Base-by-base conservation (phyloP, 495 filamentous ascomycete genomes). In the Pyrenula aspistea region DNA sequence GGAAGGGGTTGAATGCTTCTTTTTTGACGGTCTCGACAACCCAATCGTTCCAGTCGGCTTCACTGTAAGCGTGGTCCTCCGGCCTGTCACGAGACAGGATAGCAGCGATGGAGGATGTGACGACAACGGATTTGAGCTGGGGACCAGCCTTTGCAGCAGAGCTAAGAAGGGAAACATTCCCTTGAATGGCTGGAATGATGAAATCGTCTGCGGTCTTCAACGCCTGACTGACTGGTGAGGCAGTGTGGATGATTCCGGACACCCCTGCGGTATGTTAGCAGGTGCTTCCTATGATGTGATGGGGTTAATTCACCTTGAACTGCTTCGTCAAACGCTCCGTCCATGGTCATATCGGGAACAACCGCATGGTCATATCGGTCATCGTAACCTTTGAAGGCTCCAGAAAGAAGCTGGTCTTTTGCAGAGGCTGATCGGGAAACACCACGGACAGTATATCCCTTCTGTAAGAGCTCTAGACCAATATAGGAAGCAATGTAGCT, bases 401-500 rank as follows among this genome's bases (percentile, higher is more conserved):
- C 64, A 24, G 61, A 57, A 12, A 65, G 52, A 4, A 68, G 57
- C 10, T 59, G 24, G 22, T 64, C 62, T 1, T 61, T 51, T 22
- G 54, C 60, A 1, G 54, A 56, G 22, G 25, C 25, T 22, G 56
- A 58, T 47, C 66, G 57, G n/a, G 61, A 57, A 21, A 64, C 65
- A 2, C 66, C 66, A 10, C 74, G 68, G 19, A 81, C 75, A 19
- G 55, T 64, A 65, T 69, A 77, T 0, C 74, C 76, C 8, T 64
- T 54, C 15, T 67, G 61, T 0, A 80, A 64, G 21, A 77, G 68
- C 12, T 61, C 53, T 22, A 73, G 61, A 51, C 75, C 61, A 53
- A 78, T 64, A 49, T 79, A 72, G 23, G 67, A 62, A 25, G 67
- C 78, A 48, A 81, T 64, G 57, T 67, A 79, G 51, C 77, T 76